Percentiles rank a stretch among this genome's conserved stretches.
These are phyloP conservation scores for Phaeoacremonium minimum DNA, from an alignment of 2,329 filamentous ascomycete species.

Conservation along the genomic window DNA sequence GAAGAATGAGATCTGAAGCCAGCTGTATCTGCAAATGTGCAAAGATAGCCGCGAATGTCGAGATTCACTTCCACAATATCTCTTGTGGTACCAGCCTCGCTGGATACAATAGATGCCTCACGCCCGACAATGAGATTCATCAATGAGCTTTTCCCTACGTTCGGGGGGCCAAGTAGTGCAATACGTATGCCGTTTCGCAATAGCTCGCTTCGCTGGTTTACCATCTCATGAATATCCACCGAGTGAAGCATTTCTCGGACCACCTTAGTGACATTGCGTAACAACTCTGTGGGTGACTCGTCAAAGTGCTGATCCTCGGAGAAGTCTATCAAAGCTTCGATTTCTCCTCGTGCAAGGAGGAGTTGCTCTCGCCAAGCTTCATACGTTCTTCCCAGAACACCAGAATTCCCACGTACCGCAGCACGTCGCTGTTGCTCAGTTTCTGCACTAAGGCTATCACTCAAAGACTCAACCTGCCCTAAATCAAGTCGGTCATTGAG, in stretches of 20 bases:
- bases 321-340: conserved; percentile 96
- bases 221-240: conserved; percentile 67
- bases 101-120: conserved; percentile 92
- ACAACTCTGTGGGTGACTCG: conserved; percentile 70
- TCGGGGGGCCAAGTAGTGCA: conserved; percentile 84
- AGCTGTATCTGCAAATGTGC: conserved; percentile 92
- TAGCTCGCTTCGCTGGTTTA: conserved; percentile 78
- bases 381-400: conserved; percentile 68
- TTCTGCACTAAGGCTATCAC: conserved; percentile 61
- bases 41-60: conserved; percentile 85
- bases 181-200: conserved; percentile 81
- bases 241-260: conserved; percentile 56
- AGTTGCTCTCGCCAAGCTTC: conserved; percentile 76
- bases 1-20: conserved; percentile 60
- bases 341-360: conserved; percentile 77
- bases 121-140: conserved; percentile 86
- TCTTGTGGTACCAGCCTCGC: conserved; percentile 87
- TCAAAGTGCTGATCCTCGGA: conserved; percentile 97
- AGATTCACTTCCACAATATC: conserved; percentile 91
- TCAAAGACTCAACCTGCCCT: conserved; percentile 70
- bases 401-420: conserved; percentile 74
- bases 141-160: conserved; percentile 90
- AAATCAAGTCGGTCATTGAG: conserved; percentile 81
- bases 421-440: conserved; percentile 91
- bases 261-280: conserved; percentile 63